Conservation (phyloP, 306 rosid genomes). For the Phaseolus lunatus region DNA sequence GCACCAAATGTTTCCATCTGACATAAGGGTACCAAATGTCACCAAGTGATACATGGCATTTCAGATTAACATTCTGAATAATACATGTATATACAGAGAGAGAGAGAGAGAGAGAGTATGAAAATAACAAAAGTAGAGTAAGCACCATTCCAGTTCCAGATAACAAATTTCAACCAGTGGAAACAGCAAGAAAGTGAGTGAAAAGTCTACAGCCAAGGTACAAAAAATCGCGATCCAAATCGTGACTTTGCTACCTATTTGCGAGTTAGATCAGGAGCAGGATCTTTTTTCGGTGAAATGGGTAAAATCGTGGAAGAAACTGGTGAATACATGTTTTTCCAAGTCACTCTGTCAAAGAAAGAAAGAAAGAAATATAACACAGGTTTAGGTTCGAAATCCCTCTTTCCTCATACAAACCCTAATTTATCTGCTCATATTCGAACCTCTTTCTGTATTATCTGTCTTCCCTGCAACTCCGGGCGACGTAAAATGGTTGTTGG, state of each 20-base stretch:
- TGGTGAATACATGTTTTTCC: neutral
- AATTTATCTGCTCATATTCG: neutral
- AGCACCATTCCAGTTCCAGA: neutral
- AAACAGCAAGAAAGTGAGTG: neutral
- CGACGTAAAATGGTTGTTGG: neutral
- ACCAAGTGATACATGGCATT: neutral
- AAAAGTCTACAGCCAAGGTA: neutral
- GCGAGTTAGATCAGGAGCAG: neutral
- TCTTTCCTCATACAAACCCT: neutral
- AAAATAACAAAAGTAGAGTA: neutral
- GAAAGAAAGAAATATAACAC: neutral
- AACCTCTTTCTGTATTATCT: neutral
- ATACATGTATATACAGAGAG: neutral
- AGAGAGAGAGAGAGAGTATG: neutral
- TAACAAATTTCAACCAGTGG: conserved; percentile 5
- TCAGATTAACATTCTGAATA: neutral
- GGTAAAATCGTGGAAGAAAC: neutral
- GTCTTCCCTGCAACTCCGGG: neutral
- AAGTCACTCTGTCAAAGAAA: neutral
- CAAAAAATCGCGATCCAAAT: neutral
- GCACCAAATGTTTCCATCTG: conserved; percentile 57
- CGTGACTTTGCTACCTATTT: neutral
- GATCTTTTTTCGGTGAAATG: neutral
- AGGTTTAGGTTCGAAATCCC: neutral
- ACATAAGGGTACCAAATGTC: conserved; percentile 18